A percentile compares a stretch with the other conserved stretches of the same genome.
Evolutionary conservation across 352 stramenopile genomes (phyloP).

Genomic region (Pythium brassicae): DNA sequence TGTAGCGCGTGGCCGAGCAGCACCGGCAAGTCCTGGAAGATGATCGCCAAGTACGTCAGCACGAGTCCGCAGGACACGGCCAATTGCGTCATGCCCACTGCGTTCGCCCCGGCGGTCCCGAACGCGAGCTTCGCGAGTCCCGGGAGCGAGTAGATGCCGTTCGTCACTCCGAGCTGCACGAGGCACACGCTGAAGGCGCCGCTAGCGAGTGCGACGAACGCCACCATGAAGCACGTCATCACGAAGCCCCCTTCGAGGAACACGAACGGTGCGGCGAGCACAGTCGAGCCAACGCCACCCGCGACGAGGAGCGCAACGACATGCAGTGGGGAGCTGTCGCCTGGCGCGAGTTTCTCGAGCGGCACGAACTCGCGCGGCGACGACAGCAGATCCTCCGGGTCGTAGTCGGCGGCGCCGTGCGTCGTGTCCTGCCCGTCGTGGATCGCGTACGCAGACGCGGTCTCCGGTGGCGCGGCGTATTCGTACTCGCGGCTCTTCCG

Average conservation of each 20-base stretch:
- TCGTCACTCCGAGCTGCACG: constrained; percentile 36
- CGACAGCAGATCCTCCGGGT: constrained; percentile 33
- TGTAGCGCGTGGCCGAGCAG: constrained; percentile 30
- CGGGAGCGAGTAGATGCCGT: constrained; percentile 54
- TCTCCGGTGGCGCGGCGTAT: constrained; percentile 14
- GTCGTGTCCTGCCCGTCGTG: constrained; percentile 23
- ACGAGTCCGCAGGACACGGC: constrained; percentile 32
- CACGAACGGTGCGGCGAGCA: constrained; percentile 32
- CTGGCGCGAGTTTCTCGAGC: constrained; percentile 31
- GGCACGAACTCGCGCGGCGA: constrained; percentile 39
- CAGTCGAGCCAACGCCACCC: constrained; percentile 29
- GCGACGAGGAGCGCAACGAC: constrained; percentile 32
- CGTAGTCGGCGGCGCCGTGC: constrained; percentile 1
- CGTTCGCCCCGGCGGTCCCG: constrained; percentile 21
- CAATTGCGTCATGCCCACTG: constrained; percentile 29
- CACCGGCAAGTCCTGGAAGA: constrained; percentile 39
- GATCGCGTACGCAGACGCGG: constrained; percentile 29
- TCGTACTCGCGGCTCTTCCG: constrained; percentile 32
- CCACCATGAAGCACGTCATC: constrained; percentile 29
- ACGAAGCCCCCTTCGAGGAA: constrained; percentile 43
- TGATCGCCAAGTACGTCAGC: constrained; percentile 31
- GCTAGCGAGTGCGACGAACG: constrained; percentile 28
- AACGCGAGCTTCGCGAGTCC: constrained; percentile 43
- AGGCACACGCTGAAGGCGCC: constrained; percentile 25
- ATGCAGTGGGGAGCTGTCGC: constrained; percentile 24